These are phyloP conservation scores for Cucumis melo DNA, from an alignment of 306 rosid species.

Conservation along the genomic window DNA sequence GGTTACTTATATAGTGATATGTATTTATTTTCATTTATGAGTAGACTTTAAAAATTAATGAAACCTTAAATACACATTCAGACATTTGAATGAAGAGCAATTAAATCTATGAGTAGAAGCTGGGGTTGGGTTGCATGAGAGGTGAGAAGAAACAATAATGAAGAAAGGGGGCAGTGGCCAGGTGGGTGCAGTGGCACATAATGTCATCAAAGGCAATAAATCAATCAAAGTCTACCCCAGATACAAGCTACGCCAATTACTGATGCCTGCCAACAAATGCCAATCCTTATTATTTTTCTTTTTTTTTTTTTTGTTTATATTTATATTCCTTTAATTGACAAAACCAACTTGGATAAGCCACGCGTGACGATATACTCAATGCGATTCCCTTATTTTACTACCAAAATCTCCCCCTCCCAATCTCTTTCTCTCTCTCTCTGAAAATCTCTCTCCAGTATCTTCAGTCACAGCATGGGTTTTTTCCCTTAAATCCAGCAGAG, in stretches of 20 bases:
- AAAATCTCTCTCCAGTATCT: background rate
- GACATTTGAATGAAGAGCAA: background rate
- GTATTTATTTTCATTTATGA: background rate
- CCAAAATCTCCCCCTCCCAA: background rate
- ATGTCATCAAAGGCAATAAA: background rate
- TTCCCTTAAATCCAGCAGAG: background rate
- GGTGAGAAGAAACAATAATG: background rate
- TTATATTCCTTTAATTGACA: background rate
- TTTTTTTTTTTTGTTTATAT: background rate
- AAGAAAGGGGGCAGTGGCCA: background rate
- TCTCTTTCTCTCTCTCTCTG: background rate
- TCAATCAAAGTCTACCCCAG: constrained; percentile 3
- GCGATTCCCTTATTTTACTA: constrained; percentile 1
- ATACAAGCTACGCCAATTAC: constrained; percentile 3
- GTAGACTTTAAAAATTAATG: background rate
- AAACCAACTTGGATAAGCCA: constrained; percentile 1
- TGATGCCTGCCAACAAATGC: background rate
- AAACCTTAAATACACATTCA: background rate
- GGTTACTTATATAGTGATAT: background rate
- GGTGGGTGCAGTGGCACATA: background rate
- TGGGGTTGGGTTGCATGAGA: background rate
- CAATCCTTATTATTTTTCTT: background rate
- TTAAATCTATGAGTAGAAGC: background rate
- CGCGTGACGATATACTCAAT: constrained; percentile 9
- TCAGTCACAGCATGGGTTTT: background rate